A percentile compares a stretch with the other conserved stretches of the same genome.
These are phyloP conservation scores for Thalassiosira livingstoniorum DNA, from an alignment of 352 stramenopile species.

Conservation along the genomic window DNA sequence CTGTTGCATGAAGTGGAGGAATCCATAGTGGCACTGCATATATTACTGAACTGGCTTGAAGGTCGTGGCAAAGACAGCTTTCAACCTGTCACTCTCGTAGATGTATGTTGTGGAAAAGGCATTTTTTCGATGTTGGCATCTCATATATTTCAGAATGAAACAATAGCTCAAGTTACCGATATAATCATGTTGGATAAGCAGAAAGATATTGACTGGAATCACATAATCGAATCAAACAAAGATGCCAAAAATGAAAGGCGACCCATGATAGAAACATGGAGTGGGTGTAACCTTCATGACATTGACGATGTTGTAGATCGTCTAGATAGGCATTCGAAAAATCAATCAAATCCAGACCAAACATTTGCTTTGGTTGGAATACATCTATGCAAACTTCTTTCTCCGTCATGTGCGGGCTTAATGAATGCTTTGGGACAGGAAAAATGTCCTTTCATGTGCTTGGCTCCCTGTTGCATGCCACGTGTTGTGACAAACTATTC, in stretches of 20 bases:
- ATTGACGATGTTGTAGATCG: constrained; percentile 66
- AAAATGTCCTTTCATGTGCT: constrained; percentile 63
- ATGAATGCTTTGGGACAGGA: constrained; percentile 65
- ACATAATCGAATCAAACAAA: constrained; percentile 67
- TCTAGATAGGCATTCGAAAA: constrained; percentile 12
- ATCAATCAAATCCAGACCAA: neutral
- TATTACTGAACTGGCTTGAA: constrained; percentile 57
- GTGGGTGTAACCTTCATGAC: constrained; percentile 72
- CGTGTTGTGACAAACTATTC: constrained; percentile 38
- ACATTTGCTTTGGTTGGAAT: constrained; percentile 72
- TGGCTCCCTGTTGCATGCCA: constrained; percentile 77
- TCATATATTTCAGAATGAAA: constrained; percentile 43
- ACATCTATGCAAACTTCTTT: constrained; percentile 76
- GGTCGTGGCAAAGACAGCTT: neutral
- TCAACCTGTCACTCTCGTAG: constrained; percentile 40
- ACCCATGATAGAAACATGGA: constrained; percentile 65
- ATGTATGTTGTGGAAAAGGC: constrained; percentile 68
- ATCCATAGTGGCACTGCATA: constrained; percentile 65
- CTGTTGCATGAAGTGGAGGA: constrained; percentile 74
- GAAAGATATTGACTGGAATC: constrained; percentile 72
- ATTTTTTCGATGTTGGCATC: constrained; percentile 62
- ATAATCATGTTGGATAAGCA: constrained; percentile 79
- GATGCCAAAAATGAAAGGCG: constrained; percentile 54
- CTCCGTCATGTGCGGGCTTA: constrained; percentile 66
- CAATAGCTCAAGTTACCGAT: constrained; percentile 39